Evolutionary conservation across 2,329 filamentous ascomycete genomes (phyloP), one percentile per base, ranked within the genome.

Genomic region (Penicillium sp.): DNA sequence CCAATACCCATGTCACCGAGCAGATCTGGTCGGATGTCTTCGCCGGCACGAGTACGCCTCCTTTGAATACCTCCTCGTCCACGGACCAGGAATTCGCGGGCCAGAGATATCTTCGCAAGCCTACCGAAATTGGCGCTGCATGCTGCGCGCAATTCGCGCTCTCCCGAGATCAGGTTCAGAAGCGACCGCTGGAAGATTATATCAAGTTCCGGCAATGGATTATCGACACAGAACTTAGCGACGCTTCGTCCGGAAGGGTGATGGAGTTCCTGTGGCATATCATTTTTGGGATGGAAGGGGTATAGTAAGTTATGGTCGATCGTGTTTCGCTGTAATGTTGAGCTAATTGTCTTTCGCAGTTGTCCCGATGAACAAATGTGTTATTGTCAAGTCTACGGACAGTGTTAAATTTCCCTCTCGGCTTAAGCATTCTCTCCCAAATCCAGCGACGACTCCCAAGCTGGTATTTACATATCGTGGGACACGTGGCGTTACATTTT

Each of bases 121-220:
- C 84, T 0, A 69, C 75, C 0, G 66, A 78, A 12, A 77, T 87
- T 9, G 84, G 80, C 2, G 80, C 82, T 5, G 78, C 84, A n/a
- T 88, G 86, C 68, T 88, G 86, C 70, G 84, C 85, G 19, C 86
- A 89, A 70, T 89, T 89, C 60, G 86, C 82, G 0, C 81, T 88
- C 7, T 83, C 83, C 3, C 75, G 79, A 8, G 78, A 82, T 7
- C 79, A 80, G 46, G 78, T 88, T 31, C 76, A 67, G 8, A 69
- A 73, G 46, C 75, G 84, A 35, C 78, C 83, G 3, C 71, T 71
- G 45, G 75, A 76, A 10, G 83, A 84, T 58, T 89, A 88, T 62
- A 66, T 82, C 17, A 78, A 78, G 40, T 84, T 82, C 67, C 78
- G 85, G 5, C 73, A 85, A 46, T 89, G 86, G 86, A 62, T 88